Percentiles rank a stretch among this genome's conserved stretches.
These are phyloP conservation scores for Daldinia grandis DNA, from an alignment of 495 filamentous ascomycete species.

Conservation along the genomic window DNA sequence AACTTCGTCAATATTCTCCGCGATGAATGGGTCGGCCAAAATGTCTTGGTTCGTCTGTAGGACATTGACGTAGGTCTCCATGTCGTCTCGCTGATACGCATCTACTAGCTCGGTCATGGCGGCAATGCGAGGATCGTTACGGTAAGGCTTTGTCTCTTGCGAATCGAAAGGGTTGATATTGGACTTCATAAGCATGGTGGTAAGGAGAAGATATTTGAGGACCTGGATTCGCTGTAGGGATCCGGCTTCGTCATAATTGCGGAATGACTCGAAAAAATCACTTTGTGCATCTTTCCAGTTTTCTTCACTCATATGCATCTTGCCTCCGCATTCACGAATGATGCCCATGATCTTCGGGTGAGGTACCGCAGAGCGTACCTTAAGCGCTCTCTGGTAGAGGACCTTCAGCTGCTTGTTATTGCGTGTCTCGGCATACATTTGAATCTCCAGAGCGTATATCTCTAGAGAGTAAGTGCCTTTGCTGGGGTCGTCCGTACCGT, in stretches of 20 bases:
- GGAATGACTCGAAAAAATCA: constrained; percentile 98
- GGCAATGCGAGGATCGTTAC: constrained; percentile 90
- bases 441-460: constrained; percentile 96
- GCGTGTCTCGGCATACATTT: constrained; percentile 96
- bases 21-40: constrained; percentile 91
- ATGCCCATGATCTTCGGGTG: constrained; percentile 99
- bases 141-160: constrained; percentile 99
- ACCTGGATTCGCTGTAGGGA: constrained; percentile 96
- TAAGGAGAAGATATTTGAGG: constrained; percentile 94
- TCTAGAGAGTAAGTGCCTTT: constrained; percentile 97
- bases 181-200: constrained; percentile 99
- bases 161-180: constrained; percentile 99
- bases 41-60: constrained; percentile 90
- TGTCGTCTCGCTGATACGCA: constrained; percentile 95
- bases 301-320: constrained; percentile 99
- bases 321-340: constrained; percentile 97
- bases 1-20: constrained; percentile 98
- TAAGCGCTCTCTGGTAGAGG: constrained; percentile 87
- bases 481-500: constrained; percentile 91
- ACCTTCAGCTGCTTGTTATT: constrained; percentile 98
- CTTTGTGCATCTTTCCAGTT: constrained; percentile 98
- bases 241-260: constrained; percentile 98
- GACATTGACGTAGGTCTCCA: constrained; percentile 87
- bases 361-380: constrained; percentile 91
- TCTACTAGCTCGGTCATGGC: constrained; percentile 98